Conservation (phyloP, 129 eudicot genomes). For the sunflower (Helianthus annuus) region DNA sequence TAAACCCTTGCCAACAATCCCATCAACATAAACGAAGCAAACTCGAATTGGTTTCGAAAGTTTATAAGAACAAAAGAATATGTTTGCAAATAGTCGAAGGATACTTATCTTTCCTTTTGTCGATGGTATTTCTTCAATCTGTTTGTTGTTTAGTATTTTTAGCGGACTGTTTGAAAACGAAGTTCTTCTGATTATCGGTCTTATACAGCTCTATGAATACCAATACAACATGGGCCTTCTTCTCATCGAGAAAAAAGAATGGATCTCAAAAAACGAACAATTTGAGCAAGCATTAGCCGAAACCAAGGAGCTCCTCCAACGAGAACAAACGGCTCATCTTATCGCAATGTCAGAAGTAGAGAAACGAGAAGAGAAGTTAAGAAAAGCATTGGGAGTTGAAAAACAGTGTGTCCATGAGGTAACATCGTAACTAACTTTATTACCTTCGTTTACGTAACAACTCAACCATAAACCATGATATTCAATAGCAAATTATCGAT, state of each 20-base stretch:
- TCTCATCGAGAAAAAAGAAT: slow-evolving; percentile 92
- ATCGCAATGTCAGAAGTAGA: slow-evolving; percentile 80
- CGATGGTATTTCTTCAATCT: neutral
- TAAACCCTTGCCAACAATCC: too few relatives aligned
- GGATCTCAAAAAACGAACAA: slow-evolving; percentile 67
- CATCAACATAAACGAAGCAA: neutral
- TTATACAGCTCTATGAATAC: slow-evolving; percentile 85
- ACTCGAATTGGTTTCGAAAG: neutral
- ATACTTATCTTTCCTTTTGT: neutral
- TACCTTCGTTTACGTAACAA: slow-evolving; percentile 2
- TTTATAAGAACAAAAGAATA: slow-evolving; percentile 9
- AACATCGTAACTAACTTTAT: slow-evolving; percentile 22
- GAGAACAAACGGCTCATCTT: slow-evolving; percentile 75
- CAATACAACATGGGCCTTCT: slow-evolving; percentile 99
- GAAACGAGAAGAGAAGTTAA: slow-evolving; percentile 86
- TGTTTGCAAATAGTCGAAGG: too few relatives aligned
- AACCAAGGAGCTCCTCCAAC: slow-evolving; percentile 59
- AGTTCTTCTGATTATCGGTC: slow-evolving; percentile 20
- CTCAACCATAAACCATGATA: neutral
- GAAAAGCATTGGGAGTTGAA: slow-evolving; percentile 92
- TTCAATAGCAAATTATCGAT: slow-evolving; percentile 7
- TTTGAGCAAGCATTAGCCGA: slow-evolving; percentile 51
- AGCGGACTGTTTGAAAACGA: slow-evolving; percentile 11
- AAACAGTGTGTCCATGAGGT: slow-evolving; percentile 89
- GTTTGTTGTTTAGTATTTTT: slow-evolving; percentile 14